A percentile compares a stretch with the other conserved stretches of the same genome.
These are phyloP conservation scores for Paraphaeosphaeria sporulosa DNA, from an alignment of 2,329 filamentous ascomycete genomes.

Conservation along the genomic window DNA sequence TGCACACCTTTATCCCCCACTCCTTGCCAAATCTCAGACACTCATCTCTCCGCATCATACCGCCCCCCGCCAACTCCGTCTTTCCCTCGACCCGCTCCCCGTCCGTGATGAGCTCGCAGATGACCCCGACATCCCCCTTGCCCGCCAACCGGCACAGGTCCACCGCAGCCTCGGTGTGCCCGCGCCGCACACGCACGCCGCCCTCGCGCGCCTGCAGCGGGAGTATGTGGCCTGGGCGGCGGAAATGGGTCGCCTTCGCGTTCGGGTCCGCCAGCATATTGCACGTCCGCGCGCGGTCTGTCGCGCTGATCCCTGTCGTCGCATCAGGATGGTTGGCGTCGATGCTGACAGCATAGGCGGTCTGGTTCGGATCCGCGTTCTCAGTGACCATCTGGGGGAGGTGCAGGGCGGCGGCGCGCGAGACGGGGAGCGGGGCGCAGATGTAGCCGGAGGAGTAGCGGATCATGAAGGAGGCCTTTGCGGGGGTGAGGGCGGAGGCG, in stretches of 20 bases:
- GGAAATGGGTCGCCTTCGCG: slow-evolving; percentile 66
- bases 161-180: slow-evolving; percentile 92
- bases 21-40: slow-evolving; percentile 86
- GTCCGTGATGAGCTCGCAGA: slow-evolving; percentile 91
- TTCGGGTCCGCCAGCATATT: slow-evolving; percentile 74
- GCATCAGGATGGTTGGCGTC: slow-evolving; percentile 72
- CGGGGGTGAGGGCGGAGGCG: slow-evolving; percentile 80
- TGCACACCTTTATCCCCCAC: slow-evolving; percentile 93
- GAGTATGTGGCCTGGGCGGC: slow-evolving; percentile 88
- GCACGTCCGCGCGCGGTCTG: slow-evolving; percentile 85
- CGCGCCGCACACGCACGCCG: slow-evolving; percentile 78
- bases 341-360: slow-evolving; percentile 91
- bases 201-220: slow-evolving; percentile 81
- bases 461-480: slow-evolving; percentile 96
- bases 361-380: slow-evolving; percentile 80
- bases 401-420: slow-evolving; percentile 72
- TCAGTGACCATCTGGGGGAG: slow-evolving; percentile 91
- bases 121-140: slow-evolving; percentile 75
- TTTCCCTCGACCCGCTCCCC: slow-evolving; percentile 74
- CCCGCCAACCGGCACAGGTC: slow-evolving; percentile 89
- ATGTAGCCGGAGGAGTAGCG: slow-evolving; percentile 88
- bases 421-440: slow-evolving; percentile 81
- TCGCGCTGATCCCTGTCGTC: slow-evolving; percentile 88
- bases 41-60: slow-evolving; percentile 90
- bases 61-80: slow-evolving; percentile 71